Percentiles rank a stretch among this genome's conserved stretches.
phyloP scores from a whole-genome alignment of 2,329 filamentous ascomycete genomes.

The Xylariaceae sp. region DNA sequence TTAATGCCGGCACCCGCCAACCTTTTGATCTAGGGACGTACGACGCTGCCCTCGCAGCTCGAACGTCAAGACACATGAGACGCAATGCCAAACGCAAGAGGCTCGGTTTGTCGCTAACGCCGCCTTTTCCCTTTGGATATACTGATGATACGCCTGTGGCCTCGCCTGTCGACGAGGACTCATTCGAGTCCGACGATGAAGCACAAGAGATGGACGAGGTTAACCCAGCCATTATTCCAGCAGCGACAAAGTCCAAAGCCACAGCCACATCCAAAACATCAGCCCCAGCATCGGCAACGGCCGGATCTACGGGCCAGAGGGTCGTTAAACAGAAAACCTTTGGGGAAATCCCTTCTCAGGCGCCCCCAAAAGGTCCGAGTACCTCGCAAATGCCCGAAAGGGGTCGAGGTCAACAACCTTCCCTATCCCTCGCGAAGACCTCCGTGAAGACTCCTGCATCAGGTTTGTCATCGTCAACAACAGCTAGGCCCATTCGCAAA shows the following conservation, averaged over 20 bases:
- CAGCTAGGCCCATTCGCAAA: slow-evolving; percentile 15
- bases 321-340: slow-evolving; percentile 33
- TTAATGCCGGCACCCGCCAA: slow-evolving; percentile 41
- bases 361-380: slow-evolving; percentile 3
- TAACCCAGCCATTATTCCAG: slow-evolving; percentile 8
- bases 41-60: slow-evolving; percentile 44
- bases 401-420: slow-evolving; percentile 16
- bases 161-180: slow-evolving; percentile 24
- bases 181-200: slow-evolving; percentile 33
- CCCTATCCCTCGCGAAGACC: slow-evolving; percentile 12
- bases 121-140: slow-evolving; percentile 26
- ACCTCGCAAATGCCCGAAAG: slow-evolving; percentile 8
- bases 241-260: slow-evolving; percentile 14
- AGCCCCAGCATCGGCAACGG: not conserved
- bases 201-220: slow-evolving; percentile 35
- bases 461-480: slow-evolving; percentile 12
- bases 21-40: slow-evolving; percentile 50
- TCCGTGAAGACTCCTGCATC: slow-evolving; percentile 15
- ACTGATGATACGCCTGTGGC: slow-evolving; percentile 3
- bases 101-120: slow-evolving; percentile 44
- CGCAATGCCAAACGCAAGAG: slow-evolving; percentile 53
- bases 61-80: slow-evolving; percentile 48
- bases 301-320: not conserved
- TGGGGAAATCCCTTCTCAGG: slow-evolving; percentile 20
- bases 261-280: not conserved